phyloP scores from a whole-genome alignment of 2,329 filamentous ascomycete genomes.

The Alternaria dauci region DNA sequence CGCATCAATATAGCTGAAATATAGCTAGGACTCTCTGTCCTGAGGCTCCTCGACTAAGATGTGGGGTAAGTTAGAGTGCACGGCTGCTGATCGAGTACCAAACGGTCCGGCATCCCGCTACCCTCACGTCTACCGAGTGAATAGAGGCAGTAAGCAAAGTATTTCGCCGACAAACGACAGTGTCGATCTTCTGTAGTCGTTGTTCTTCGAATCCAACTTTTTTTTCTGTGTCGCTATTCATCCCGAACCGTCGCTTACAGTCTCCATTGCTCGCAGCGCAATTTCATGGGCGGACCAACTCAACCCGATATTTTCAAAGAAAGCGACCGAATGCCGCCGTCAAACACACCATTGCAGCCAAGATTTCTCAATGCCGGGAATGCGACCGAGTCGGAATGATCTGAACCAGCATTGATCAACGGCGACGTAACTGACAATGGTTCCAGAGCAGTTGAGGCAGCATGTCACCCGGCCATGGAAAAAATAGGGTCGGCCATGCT shows the following conservation, averaged over 20 bases:
- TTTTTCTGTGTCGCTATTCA: not conserved
- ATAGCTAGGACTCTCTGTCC: slow-evolving; percentile 4
- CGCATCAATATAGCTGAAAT: slow-evolving; percentile 25
- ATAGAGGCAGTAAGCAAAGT: not conserved
- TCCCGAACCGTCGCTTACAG: not conserved
- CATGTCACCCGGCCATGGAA: no score
- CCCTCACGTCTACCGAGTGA: not conserved
- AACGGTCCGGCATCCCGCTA: slow-evolving; percentile 24
- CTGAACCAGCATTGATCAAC: not conserved
- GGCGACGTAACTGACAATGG: not conserved
- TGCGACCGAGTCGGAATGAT: slow-evolving; percentile 9
- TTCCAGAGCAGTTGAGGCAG: slow-evolving; percentile 1
- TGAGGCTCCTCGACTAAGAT: slow-evolving; percentile 17
- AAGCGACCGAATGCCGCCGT: slow-evolving; percentile 15
- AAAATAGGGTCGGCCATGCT: no score
- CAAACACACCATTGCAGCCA: slow-evolving; percentile 21
- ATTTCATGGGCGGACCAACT: not conserved
- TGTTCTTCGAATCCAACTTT: not conserved
- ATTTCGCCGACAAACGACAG: not conserved
- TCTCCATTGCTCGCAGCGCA: not conserved
- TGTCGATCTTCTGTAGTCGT: not conserved
- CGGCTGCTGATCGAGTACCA: slow-evolving; percentile 6
- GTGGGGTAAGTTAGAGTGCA: slow-evolving; percentile 23
- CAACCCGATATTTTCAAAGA: not conserved
- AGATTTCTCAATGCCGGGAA: slow-evolving; percentile 12